phyloP scores from a whole-genome alignment of 2,329 filamentous ascomycete genomes.

The Pyrenochaeta sp. region DNA sequence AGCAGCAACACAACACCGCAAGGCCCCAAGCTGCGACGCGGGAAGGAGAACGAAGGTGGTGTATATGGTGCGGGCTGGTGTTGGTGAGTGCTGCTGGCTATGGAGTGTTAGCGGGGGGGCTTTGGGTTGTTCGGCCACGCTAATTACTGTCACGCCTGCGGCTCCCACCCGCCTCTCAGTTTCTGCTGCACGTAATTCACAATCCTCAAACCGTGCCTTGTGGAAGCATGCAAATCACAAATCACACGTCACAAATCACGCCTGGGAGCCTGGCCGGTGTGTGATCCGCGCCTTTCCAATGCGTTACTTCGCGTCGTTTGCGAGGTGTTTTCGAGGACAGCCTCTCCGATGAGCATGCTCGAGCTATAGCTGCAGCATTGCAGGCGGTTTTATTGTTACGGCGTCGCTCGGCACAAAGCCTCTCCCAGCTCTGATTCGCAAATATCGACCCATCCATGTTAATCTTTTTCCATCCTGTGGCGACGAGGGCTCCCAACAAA shows the following conservation, averaged over 20 bases:
- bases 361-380: slow-evolving; percentile 13
- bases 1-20: background rate
- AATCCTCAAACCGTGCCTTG: no score
- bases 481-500: background rate
- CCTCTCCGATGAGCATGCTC: slow-evolving; percentile 2
- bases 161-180: no score
- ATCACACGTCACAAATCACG: no score
- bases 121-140: background rate
- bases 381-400: slow-evolving; percentile 10
- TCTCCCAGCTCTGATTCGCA: slow-evolving; percentile 9
- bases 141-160: background rate
- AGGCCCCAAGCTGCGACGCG: background rate
- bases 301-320: background rate
- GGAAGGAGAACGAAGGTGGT: background rate
- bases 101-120: background rate
- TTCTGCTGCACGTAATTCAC: no score
- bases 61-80: slow-evolving; percentile 1
- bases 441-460: slow-evolving; percentile 4
- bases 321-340: background rate
- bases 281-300: background rate
- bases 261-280: background rate
- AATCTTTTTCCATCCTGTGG: slow-evolving; percentile 10
- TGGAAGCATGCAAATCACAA: no score
- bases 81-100: background rate
- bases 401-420: slow-evolving; percentile 14